Evolutionary conservation across 805 yeast species (phyloP).

Genomic region (Nakazawaea ambrosiae): DNA sequence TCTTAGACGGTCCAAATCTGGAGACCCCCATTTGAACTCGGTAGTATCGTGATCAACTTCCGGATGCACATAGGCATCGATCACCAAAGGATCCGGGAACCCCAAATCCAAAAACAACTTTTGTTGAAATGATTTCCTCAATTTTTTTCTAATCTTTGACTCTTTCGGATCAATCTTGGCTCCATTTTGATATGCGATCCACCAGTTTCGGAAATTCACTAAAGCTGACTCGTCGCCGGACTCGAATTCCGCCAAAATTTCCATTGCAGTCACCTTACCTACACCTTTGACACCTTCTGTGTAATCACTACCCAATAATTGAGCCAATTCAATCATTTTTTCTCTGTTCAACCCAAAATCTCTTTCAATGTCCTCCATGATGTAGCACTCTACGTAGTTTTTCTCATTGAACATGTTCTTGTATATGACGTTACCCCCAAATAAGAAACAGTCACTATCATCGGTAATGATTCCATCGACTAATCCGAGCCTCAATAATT

Average conservation of each 20-base stretch:
- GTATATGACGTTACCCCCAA: constrained; percentile 81
- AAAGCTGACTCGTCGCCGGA: constrained; percentile 23
- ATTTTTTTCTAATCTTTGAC: constrained; percentile 44
- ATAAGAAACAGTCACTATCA: constrained; percentile 92
- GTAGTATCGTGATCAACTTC: constrained; percentile 80
- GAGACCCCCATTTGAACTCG: constrained; percentile 83
- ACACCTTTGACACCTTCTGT: constrained; percentile 89
- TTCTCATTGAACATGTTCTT: constrained; percentile 93
- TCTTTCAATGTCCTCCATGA: constrained; percentile 45
- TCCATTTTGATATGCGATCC: constrained; percentile 37
- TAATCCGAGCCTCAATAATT: constrained; percentile 52
- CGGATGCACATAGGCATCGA: constrained; percentile 71
- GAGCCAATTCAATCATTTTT: constrained; percentile 73
- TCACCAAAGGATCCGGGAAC: constrained; percentile 67
- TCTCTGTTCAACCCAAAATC: constrained; percentile 60
- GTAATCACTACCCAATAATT: constrained; percentile 88
- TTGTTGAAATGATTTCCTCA: constrained; percentile 51
- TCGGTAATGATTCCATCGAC: constrained; percentile 97
- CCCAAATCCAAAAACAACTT: constrained; percentile 48
- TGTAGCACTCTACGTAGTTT: constrained; percentile 83
- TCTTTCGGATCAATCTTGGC: constrained; percentile 32
- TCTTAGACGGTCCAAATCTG: constrained; percentile 75
- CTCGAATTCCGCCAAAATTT: constrained; percentile 79
- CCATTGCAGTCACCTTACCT: constrained; percentile 92
- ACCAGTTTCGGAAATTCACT: constrained; percentile 45